Evolutionary conservation across 2,329 filamentous ascomycete species (phyloP), one percentile per base, ranked within the genome.

Genomic region (Aureobasidium uvarum): DNA sequence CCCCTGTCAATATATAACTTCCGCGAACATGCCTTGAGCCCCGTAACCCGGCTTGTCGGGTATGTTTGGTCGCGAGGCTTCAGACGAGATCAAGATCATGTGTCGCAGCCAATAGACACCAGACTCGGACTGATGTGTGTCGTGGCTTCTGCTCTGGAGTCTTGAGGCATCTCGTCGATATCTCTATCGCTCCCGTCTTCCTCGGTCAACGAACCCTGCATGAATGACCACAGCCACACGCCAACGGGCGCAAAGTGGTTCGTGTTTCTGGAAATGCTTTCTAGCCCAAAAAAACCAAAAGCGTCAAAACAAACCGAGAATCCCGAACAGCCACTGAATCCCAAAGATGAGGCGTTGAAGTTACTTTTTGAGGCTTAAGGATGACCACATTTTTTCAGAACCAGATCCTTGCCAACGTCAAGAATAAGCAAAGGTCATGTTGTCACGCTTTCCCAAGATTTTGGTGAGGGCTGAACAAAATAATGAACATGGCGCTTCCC

Each of bases 211-310:
- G 11, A 59, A 60, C 43, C 56, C 56, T 48, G 55, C 41, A 59
- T 60, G 56, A 60, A 59, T 60, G 56, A 60, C 43, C 56, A 23
- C 52, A 55, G 52, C 52, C 52, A 36, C 52, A 55, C 33, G n/a
- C 31, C 13, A n/a, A 41, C 51, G 51, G 51, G 33, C 20, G 51
- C 33, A 36, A 41, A 41, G 20, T 41, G 36, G 36, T 55, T 55
- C 50, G 31, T 38, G 31, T 54, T 55, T 36, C 18, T 25, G 8
- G 51, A 20, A 54, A 38, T 54, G 51, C 33, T 38, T 38, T 54
- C 18, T 18, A 20, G 43, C 13, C 45, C 1, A 45, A 23, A n/a
- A 36, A 13, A 36, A 36, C 33, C 33, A 36, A 2, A 33, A 50
- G 13, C n/a, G 31, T 16, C 25, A 20, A 25, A 31, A n/a, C n/a